Evolutionary conservation across 108 stramenopile genomes (phyloP).

Genomic region (Chaetoceros tenuissimus): DNA sequence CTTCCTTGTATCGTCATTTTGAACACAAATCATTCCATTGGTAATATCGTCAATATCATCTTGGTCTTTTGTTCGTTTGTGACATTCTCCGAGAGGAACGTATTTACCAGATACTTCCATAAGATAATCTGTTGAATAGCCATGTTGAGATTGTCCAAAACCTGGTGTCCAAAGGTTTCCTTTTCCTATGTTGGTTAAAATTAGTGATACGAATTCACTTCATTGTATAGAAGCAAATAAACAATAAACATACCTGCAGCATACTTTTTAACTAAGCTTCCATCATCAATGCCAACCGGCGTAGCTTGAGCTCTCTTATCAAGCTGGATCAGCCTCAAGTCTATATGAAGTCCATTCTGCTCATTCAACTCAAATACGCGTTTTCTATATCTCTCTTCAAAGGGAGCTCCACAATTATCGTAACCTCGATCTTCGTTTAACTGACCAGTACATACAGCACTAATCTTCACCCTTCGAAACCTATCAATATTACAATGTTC

Average conservation of each 20-base stretch:
- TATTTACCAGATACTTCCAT: neutral
- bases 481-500: constrained; percentile 25
- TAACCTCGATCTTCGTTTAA: neutral
- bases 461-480: neutral
- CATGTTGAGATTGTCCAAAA: neutral
- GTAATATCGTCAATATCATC: neutral
- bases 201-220: neutral
- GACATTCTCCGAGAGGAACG: neutral
- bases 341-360: neutral
- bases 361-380: neutral
- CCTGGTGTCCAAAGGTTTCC: neutral
- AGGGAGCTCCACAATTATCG: neutral
- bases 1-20: neutral
- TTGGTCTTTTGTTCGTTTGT: neutral
- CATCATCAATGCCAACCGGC: neutral
- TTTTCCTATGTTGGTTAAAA: neutral
- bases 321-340: neutral
- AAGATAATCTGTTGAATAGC: neutral
- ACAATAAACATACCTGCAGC: neutral
- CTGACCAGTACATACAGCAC: neutral
- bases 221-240: neutral
- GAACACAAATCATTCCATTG: neutral
- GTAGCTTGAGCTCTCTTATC: neutral
- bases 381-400: neutral
- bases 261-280: neutral